These are phyloP conservation scores for Discostella pseudostelligera DNA, from an alignment of 108 stramenopile genomes.

Conservation along the genomic window DNA sequence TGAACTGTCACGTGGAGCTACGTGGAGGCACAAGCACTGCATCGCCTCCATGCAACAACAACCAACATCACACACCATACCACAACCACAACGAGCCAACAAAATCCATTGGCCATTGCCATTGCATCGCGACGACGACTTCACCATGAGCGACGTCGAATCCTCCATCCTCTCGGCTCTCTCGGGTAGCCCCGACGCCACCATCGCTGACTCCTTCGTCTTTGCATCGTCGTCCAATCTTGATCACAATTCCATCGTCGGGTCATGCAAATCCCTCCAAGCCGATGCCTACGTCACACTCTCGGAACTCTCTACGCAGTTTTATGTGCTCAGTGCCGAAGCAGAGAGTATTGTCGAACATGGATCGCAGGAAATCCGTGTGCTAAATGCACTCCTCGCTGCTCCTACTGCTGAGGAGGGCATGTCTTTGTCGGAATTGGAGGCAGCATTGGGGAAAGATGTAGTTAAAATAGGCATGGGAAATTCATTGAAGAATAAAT, in stretches of 20 bases:
- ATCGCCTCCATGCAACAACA: no score
- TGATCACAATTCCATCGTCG: conserved; percentile 84
- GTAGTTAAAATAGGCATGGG: conserved; percentile 93
- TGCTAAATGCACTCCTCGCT: conserved; percentile 67
- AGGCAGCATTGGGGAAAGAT: conserved; percentile 73
- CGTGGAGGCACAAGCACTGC: no score
- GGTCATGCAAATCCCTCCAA: conserved; percentile 81
- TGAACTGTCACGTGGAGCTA: no score
- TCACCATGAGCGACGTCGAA: conserved; percentile 49
- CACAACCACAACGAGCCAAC: no score
- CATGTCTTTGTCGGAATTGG: conserved; percentile 58
- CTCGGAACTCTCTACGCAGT: conserved; percentile 55
- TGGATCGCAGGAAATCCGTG: conserved; percentile 87
- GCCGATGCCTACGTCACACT: conserved; percentile 81
- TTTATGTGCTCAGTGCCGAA: conserved; percentile 71
- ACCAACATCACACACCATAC: no score
- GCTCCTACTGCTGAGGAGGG: conserved; percentile 55
- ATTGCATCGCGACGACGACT: no score
- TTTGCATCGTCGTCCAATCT: conserved; percentile 30
- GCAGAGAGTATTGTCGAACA: conserved; percentile 67
- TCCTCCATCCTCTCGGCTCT: conserved; percentile 68
- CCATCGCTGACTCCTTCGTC: conserved; percentile 65
- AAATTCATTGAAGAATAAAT: conserved; percentile 92
- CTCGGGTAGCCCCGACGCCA: conserved; percentile 58
- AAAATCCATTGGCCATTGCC: no score